phyloP scores from a whole-genome alignment of 2,329 filamentous ascomycete species.

The Didymella keratinophila region DNA sequence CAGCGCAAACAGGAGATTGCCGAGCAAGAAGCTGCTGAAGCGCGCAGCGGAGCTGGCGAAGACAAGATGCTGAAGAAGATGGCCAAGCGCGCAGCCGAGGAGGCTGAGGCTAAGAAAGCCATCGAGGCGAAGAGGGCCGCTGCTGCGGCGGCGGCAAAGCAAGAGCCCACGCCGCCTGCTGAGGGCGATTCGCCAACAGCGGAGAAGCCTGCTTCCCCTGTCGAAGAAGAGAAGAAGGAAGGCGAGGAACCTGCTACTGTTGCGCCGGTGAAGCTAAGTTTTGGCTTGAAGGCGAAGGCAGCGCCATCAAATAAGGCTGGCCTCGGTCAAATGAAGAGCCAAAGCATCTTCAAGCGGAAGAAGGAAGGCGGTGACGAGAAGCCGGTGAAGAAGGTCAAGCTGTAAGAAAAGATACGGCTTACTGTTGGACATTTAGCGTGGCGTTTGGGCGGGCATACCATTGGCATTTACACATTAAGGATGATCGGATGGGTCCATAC shows the following conservation, averaged over 20 bases:
- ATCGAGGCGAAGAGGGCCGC: constrained; percentile 55
- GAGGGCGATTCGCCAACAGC: constrained; percentile 40
- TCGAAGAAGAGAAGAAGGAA: constrained; percentile 76
- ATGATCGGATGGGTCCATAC: neutral
- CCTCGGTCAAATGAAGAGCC: constrained; percentile 45
- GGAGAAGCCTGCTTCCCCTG: constrained; percentile 58
- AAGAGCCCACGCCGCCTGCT: constrained; percentile 41
- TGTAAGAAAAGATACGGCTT: constrained; percentile 22
- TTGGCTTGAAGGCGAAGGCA: constrained; percentile 43
- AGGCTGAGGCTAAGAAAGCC: constrained; percentile 53
- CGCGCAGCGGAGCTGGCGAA: constrained; percentile 89
- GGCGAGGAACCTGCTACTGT: constrained; percentile 49
- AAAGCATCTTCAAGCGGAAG: constrained; percentile 50
- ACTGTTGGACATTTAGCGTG: constrained; percentile 30
- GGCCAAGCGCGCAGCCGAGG: constrained; percentile 75
- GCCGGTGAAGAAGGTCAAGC: constrained; percentile 46
- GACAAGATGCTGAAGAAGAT: constrained; percentile 83
- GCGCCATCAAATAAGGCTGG: constrained; percentile 38
- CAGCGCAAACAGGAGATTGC: constrained; percentile 79
- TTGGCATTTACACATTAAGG: neutral
- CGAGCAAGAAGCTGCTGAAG: constrained; percentile 85
- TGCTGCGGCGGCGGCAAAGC: constrained; percentile 50
- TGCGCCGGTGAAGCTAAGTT: constrained; percentile 44
- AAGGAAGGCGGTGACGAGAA: constrained; percentile 39
- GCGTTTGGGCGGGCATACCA: constrained; percentile 19